These are phyloP conservation scores for Entomortierella beljakovae DNA, from an alignment of 192 early-diverging fungal genomes.

Conservation along the genomic window DNA sequence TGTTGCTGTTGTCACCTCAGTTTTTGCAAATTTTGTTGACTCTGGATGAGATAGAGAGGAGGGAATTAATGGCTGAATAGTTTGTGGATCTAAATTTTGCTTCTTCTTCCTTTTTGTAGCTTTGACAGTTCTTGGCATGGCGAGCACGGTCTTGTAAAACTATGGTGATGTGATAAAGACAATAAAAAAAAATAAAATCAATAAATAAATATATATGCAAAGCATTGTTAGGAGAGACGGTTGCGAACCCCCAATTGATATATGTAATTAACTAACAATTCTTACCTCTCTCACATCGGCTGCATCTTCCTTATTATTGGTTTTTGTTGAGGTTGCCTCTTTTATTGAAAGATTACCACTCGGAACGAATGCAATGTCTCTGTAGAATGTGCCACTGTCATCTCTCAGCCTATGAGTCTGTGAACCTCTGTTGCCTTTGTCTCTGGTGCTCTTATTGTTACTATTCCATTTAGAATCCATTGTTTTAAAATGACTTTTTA, in stretches of 20 bases:
- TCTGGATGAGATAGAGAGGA: background rate
- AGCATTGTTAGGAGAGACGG: too few species aligned
- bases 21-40: background rate
- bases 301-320: constrained; percentile 12
- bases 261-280: background rate
- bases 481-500: background rate
- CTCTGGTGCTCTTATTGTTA: background rate
- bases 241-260: too few species aligned
- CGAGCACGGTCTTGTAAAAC: constrained; percentile 39
- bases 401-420: constrained; percentile 20
- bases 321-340: background rate
- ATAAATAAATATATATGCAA: background rate
- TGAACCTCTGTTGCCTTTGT: constrained; percentile 4
- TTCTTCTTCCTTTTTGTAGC: background rate
- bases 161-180: background rate
- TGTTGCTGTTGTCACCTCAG: background rate
- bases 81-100: background rate
- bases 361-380: constrained; percentile 44
- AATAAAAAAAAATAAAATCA: background rate
- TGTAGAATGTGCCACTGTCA: constrained; percentile 31
- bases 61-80: background rate
- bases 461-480: background rate
- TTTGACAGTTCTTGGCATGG: constrained; percentile 21
- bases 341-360: constrained; percentile 31
- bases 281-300: constrained; percentile 32